Base-by-base conservation (phyloP, 495 filamentous ascomycete genomes). In the Podospora bellae-mahoneyi region DNA sequence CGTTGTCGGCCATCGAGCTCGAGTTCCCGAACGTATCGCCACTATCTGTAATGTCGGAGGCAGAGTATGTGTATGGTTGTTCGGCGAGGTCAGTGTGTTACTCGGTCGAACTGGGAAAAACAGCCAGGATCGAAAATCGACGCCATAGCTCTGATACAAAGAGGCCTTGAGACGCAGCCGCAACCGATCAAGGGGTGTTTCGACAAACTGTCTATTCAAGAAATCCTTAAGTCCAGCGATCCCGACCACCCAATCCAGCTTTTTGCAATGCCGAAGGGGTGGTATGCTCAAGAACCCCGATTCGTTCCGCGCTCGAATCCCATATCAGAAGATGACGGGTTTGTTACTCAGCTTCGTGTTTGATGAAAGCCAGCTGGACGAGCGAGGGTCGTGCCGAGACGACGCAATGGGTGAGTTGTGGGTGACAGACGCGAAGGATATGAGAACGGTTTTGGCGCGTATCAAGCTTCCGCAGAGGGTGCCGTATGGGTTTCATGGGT, bases 401-500 rank as follows among this genome's bases (percentile, higher is more conserved):
- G 71, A 71, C 7, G 82, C 88, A 0, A 78, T 69, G 44, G 84
- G 82, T 23, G 87, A 90, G 77, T 76, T 90, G n/a, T 91, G 88
- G 88, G 78, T 91, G 34, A 81, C 90, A 62, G 82, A 90, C 71
- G 88, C 87, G 18, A 79, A 69, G 62, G 78, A 77, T 10, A 89
- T 91, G 86, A 78, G 67, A 58, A 79, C 84, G 6, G 80, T 90
- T 0, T 76, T 88, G 28, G 84, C 82, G 10, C 82, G 73, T 64
- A 79, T 90, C 44, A 68, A 73, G 34, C 74, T 91, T 60, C 87
- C 88, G 19, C 87, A 89, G 74, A 73, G 87, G 30, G 88, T 91
- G 5, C 88, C 88, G 20, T 90, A 90, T 71, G 88, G 88, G 0
- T 74, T 91, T 65, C 88, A 91, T 78, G 87, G 88, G 9, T 81